Base-by-base conservation (phyloP, 257 asterid genomes). In the Nicotiana knightiana region DNA sequence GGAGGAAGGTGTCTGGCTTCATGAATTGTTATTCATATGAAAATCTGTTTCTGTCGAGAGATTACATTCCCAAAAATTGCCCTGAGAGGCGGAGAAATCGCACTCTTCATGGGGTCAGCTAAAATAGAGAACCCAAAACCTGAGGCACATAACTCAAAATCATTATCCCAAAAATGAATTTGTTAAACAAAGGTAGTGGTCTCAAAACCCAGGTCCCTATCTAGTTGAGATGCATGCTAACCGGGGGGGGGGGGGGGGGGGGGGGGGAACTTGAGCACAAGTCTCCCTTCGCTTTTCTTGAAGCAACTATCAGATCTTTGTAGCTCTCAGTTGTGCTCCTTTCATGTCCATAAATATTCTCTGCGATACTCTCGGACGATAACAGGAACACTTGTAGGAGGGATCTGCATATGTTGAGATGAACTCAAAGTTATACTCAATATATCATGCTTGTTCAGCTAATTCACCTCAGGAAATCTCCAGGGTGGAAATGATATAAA, bases 371-470 rank as follows among this genome's bases (percentile, higher is more conserved):
- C 94, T 58, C 94, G 91, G 65, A 94, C 98, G 59, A 93, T 93
- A 55, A 94, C 97, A 80, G 98, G 97, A 35, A 93, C 94, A 65
- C 98, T 93, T 7, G 97, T 91, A 0, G 97, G 95, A 81, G 98
- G 98, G 71, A 94, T 92, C 98, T 94, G 87, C 66, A 85, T 67
- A 88, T 62, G 46, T 57, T 71, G 59, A n/a, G 65, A 79, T 33
- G 81, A 84, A 77, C 81, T 61, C 30, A 8, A 61, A 70, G 62
- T 71, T 46, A 71, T 24, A 46, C 35, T 46, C 32, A 10, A 12
- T 3, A 26, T 21, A 26, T 21, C 32, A 59, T 61, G 26, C 35
- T 43, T 3, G 8, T 80, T 39, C 63, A 67, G 68, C 11, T 33
- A 39, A 32, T 26, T 76, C 28, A n/a, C 65, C 32, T 80, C 37